Base-by-base conservation (phyloP, 345 rosid genomes). In the Heritiera littoralis region DNA sequence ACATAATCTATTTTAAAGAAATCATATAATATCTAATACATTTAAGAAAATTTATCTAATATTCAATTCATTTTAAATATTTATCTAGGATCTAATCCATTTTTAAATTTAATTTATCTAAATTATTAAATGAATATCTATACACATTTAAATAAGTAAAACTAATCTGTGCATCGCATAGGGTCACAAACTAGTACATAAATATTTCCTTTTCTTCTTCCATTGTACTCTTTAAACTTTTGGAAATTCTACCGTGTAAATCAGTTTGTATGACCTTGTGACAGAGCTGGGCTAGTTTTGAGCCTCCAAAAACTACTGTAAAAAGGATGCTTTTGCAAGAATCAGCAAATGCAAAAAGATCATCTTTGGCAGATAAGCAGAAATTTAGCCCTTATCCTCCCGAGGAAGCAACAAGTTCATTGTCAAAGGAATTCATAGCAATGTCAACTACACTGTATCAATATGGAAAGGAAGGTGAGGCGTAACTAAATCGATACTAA, bases 241-340 rank as follows among this genome's bases (percentile, higher is more conserved):
- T 51, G 61, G 48, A 65, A 41, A 55, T 4, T 45, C 7, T 41
- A 14, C 38, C 41, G 9, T 17, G 5, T 40, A 46, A 67, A 49
- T 76, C 32, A 74, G 54, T 63, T 81, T 20, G 55, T 51, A 52
- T 81, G 78, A 78, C 56, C 74, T 77, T 73, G 80, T 71, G 86
- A 74, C 90, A 96, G 99, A 90, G 91, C 81, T 91, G 91, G 97
- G 90, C 92, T 72, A 90, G 87, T 81, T 96, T 90, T 85, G 93
- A 90, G 85, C 98, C 99, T 72, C 86, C 97, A 59, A 96, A 91
- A 82, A 96, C 99, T 81, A 96, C 93, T 74, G 92, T 94, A 56
- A 94, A 90, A 86, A 89, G 99, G 89, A 88, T 94, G 79, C 86
- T 89, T 86, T 81, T 92, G 85, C 89, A 86, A 84, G 93, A 90